Percentiles rank a stretch among this genome's conserved stretches.
Evolutionary conservation across 352 stramenopile species (phyloP).

Genomic region (Phytophthora melonis): DNA sequence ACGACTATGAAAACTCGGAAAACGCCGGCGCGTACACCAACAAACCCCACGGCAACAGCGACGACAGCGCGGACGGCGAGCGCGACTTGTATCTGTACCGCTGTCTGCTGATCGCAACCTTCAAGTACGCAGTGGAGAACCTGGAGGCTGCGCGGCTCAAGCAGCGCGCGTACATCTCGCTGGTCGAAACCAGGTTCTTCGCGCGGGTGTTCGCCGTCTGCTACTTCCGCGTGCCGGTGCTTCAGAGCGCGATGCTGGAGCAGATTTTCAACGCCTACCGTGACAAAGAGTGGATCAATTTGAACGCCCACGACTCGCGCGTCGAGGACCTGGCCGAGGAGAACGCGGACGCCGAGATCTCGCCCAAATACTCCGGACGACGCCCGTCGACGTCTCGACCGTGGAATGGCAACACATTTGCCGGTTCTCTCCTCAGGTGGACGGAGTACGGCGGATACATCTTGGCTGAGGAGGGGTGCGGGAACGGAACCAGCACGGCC

Average conservation of each 20-base stretch:
- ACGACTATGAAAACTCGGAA: slow-evolving; percentile 30
- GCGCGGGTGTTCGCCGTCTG: slow-evolving; percentile 75
- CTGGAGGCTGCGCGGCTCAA: slow-evolving; percentile 56
- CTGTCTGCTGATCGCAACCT: slow-evolving; percentile 78
- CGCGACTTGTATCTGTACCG: slow-evolving; percentile 72
- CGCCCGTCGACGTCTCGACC: slow-evolving; percentile 53
- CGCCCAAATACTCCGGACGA: slow-evolving; percentile 26
- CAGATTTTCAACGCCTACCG: slow-evolving; percentile 63
- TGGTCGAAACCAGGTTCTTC: slow-evolving; percentile 70
- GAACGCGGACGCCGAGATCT: neutral
- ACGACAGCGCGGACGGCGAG: slow-evolving; percentile 53
- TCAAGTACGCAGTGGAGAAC: slow-evolving; percentile 75
- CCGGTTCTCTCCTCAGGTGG: slow-evolving; percentile 62
- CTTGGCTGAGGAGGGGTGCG: slow-evolving; percentile 48
- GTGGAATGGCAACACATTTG: slow-evolving; percentile 66
- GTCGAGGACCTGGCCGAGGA: slow-evolving; percentile 38
- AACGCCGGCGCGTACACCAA: slow-evolving; percentile 23
- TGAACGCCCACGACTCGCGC: slow-evolving; percentile 34
- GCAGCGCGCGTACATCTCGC: slow-evolving; percentile 60
- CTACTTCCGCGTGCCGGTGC: slow-evolving; percentile 69
- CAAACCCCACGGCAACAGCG: slow-evolving; percentile 20
- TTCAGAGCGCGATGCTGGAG: slow-evolving; percentile 65
- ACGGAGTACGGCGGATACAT: slow-evolving; percentile 61
- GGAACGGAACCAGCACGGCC: slow-evolving; percentile 32
- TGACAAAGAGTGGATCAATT: slow-evolving; percentile 60